Evolutionary conservation across 257 asterid genomes (phyloP), one percentile per base, ranked within the genome.

Genomic region (Schizonepeta tenuifolia): DNA sequence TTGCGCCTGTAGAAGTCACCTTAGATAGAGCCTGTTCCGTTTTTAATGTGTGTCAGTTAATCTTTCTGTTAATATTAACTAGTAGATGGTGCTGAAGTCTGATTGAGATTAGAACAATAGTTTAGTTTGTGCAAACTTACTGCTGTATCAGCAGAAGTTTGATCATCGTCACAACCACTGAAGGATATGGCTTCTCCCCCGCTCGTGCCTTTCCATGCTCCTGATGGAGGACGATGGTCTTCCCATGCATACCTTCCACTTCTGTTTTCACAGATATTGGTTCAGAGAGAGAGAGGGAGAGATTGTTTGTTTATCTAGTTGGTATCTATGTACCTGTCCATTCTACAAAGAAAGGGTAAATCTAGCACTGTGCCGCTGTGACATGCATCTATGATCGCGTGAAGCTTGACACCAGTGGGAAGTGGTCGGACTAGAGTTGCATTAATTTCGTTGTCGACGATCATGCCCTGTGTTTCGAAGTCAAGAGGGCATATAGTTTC

Each of bases 311-410:
- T 31, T 31, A 31, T 31, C 7, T 31, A 5, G 36, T 4, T 31
- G 36, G 4, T 28, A 3, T 24, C 36, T 31, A 31, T 31, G 7
- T 31, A 91, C 99, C 97, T 91, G 85, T 92, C 90, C 99, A 95
- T 95, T 82, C 96, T 77, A 79, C 98, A 95, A 67, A 91, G 96
- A 81, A 36, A 88, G 1, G 95, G 89, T 49, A 95, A 74, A 75
- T 95, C 99, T n/a, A 95, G 87, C 74, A 88, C 81, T 0, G 98
- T 95, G 75, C 99, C 99, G 24, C 99, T 92, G 81, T 95, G 99
- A 65, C 98, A 95, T 17, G 99, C 90, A 80, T 95, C 99, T 68
- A 95, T 85, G 50, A 95, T 83, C 0, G 99, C 97, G 11, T 95
- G 99, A 70, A 95, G 98, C 86, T 90, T 95, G 76, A 79, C 97